phyloP scores from a whole-genome alignment of 2,329 filamentous ascomycete species.

The Ophiostoma fasciatum region DNA sequence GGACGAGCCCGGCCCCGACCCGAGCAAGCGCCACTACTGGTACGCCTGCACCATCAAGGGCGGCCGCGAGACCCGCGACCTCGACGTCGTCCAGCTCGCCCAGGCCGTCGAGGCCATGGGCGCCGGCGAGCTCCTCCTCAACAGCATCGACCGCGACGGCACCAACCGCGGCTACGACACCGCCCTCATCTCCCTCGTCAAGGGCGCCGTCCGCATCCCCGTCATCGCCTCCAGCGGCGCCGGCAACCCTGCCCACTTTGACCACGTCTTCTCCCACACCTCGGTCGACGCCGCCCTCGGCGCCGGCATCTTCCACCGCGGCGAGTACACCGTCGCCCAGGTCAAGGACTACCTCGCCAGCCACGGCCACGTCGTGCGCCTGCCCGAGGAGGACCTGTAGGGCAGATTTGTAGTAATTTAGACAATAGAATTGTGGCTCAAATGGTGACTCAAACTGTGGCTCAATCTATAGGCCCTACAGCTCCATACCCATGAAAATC shows the following conservation, averaged over 20 bases:
- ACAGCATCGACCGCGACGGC: slow-evolving; percentile 95
- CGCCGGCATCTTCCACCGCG: slow-evolving; percentile 94
- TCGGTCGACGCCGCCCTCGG: slow-evolving; percentile 83
- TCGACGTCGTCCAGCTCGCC: slow-evolving; percentile 80
- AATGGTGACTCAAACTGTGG: no score
- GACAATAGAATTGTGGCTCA: no score
- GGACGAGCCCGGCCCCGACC: slow-evolving; percentile 54
- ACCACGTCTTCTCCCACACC: slow-evolving; percentile 77
- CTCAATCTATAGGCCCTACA: no score
- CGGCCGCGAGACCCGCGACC: slow-evolving; percentile 81
- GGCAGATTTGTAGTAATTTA: no score
- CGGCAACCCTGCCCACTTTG: slow-evolving; percentile 74
- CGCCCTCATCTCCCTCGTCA: slow-evolving; percentile 80
- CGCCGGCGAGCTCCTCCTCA: slow-evolving; percentile 82
- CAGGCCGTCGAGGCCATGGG: slow-evolving; percentile 93
- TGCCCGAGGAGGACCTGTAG: slow-evolving; percentile 47
- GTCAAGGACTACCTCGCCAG: slow-evolving; percentile 71
- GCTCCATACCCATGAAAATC: slow-evolving; percentile 81
- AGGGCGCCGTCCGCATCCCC: slow-evolving; percentile 73
- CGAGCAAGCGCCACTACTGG: slow-evolving; percentile 81
- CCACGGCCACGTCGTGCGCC: slow-evolving; percentile 62
- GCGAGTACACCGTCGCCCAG: slow-evolving; percentile 85
- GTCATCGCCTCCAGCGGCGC: slow-evolving; percentile 93
- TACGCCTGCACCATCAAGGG: slow-evolving; percentile 97
- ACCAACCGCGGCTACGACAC: slow-evolving; percentile 90